Evolutionary conservation across 305 asterid genomes (phyloP), one percentile per base, ranked within the genome.

Genomic region (Plantago rigida): DNA sequence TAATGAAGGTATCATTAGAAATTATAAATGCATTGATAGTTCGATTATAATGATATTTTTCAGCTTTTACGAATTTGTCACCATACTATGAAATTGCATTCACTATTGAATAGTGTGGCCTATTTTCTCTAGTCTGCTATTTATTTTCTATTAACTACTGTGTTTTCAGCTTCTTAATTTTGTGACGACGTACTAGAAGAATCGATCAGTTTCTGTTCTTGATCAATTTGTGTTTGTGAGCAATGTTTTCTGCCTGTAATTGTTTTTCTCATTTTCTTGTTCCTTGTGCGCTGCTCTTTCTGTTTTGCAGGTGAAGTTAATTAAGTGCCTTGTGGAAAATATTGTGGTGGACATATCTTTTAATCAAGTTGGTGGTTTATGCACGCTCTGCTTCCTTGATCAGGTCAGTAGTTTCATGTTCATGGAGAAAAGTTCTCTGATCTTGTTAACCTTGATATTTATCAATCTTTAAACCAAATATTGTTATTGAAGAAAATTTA

Each of bases 361-460:
- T 73, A 90, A 90, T 72, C 97, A 90, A 79, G 82, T 87, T 73
- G 97, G 96, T 68, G 96, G 97, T 51, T 59, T 87, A 45, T 87
- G 94, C 73, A 90, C 97, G 11, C 91, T 90, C 47, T 90, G 96
- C 79, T 90, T 90, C 82, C 95, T 90, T 36, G 96, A 84, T 63
- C 94, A 87, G 97, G 97, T 87, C 55, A 63, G 79, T 68, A 58
- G 64, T 59, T 69, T 58, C 34, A 26, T 52, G 69, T 64, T 34
- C 47, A 59, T 45, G 39, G 48, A 49, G 14, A 60, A 44, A 62
- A 63, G 36, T 63, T 17, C 29, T 4, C 47, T 50, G 13, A 31
- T 22, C 15, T 48, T 50, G 47, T 56, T 63, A 39, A 39, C 66
- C 24, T 29, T 72, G 63, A 59, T 63, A 50, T 68, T 28, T 63